A percentile compares a stretch with the other conserved stretches of the same genome.
phyloP scores from a whole-genome alignment of 139 green algal genomes.

The Edaphochlamys debaryana region DNA sequence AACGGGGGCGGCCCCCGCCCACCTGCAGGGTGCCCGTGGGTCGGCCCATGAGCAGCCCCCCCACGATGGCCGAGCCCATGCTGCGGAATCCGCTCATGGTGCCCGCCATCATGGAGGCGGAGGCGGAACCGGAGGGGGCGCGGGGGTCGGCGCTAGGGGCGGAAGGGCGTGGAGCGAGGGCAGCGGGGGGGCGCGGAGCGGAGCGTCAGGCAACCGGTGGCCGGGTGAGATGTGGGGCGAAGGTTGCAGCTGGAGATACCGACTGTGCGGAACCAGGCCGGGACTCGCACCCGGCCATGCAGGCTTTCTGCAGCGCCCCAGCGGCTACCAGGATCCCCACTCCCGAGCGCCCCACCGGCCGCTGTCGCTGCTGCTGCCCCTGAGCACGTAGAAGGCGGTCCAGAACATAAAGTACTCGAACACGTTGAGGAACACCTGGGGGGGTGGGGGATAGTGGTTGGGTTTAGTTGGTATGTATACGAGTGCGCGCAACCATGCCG shows the following conservation, averaged over 20 bases:
- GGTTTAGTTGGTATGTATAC: no score
- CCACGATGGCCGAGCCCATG: slow-evolving; percentile 15
- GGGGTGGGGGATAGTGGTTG: no score
- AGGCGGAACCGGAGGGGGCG: no score
- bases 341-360: no score
- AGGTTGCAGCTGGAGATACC: no score
- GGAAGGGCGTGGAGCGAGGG: background rate
- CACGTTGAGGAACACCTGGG: slow-evolving; percentile 70
- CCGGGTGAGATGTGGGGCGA: no score
- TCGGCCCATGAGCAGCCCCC: slow-evolving; percentile 6
- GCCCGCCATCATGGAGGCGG: background rate
- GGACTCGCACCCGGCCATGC: no score
- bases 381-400: slow-evolving; percentile 87
- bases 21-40: slow-evolving; percentile 25
- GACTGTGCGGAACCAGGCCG: no score
- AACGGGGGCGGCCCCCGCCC: background rate
- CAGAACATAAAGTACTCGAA: slow-evolving; percentile 86
- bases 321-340: no score
- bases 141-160: background rate
- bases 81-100: slow-evolving; percentile 7
- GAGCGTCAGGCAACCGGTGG: no score
- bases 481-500: no score
- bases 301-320: no score
- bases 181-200: background rate
- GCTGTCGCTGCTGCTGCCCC: slow-evolving; percentile 41